Evolutionary conservation across 2,329 filamentous ascomycete species (phyloP), one percentile per base, ranked within the genome.

Genomic region (Fusarium sp.): DNA sequence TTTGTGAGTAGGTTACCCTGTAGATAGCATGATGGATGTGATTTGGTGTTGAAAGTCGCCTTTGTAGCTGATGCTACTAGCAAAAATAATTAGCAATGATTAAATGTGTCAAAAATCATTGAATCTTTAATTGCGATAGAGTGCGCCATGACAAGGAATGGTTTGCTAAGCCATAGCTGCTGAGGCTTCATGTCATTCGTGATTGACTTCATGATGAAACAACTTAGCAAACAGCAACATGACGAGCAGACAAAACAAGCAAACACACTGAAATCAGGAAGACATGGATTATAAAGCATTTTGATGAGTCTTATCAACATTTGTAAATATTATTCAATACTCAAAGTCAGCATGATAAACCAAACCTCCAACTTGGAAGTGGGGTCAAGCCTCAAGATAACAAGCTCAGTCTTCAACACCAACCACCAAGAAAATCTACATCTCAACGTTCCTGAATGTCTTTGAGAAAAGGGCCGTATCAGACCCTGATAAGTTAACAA

Each of bases 381-480:
- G 61, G 61, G 42, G 48, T 13, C 7, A 40, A 55, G 50, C n/a
- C 2, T 12, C 43, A 28, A 40, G 55, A 47, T 49, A 23, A 37
- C 34, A 32, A 46, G 45, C 28, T 60, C 28, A 63, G 56, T 53
- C 63, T 68, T 32, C 40, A 47, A 40, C 34, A n/a, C 53, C 34
- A 58, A 63, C 43, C 21, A 30, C 49, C 49, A 43, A 21, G 50
- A 59, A 14, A 45, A 45, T 32, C 32, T 21, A 18, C 27, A 13
- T 47, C 42, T 32, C 37, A 48, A 43, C 42, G 50, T 48, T 64
- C 28, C 37, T 71, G 64, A 59, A 40, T 43, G 42, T 47, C 37
- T 14, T 21, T 20, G 18, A 8, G 9, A 54, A 61, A 68, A 60
- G 55, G 41, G 8, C 18, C 43, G 34, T 55, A 49, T 55, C 27